Conservation (phyloP, 1,139 yeast genomes). For the Debaryomycetaceae sp. region DNA sequence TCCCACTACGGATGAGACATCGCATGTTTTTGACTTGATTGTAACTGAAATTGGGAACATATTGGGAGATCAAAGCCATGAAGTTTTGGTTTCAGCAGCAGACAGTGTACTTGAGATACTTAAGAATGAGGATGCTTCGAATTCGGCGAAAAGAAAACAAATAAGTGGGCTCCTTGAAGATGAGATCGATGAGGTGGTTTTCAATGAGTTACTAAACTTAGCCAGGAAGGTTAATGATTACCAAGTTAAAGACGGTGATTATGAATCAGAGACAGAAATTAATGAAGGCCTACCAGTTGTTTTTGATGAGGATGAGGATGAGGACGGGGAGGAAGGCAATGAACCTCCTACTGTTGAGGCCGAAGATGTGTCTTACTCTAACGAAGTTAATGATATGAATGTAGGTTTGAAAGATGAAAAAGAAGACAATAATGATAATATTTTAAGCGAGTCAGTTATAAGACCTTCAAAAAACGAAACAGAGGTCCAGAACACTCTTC, state of each 20-base stretch:
- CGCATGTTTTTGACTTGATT: conserved; percentile 28
- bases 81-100: conserved; percentile 53
- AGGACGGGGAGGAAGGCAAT: conserved; percentile 20
- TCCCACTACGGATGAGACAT: conserved; percentile 23
- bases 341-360: conserved; percentile 23
- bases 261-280: conserved; percentile 13
- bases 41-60: conserved; percentile 24
- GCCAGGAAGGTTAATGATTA: conserved; percentile 59
- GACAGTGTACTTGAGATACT: conserved; percentile 64
- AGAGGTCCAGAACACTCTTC: conserved; percentile 5
- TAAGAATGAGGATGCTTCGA: conserved; percentile 40
- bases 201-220: conserved; percentile 52
- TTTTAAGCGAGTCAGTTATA: conserved; percentile 4
- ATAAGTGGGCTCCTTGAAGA: conserved; percentile 43
- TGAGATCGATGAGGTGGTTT: conserved; percentile 41
- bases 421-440: conserved; percentile 5
- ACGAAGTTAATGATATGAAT: conserved; percentile 17
- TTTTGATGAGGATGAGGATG: conserved; percentile 26
- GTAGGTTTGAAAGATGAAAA: conserved; percentile 9
- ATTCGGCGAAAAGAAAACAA: conserved; percentile 32
- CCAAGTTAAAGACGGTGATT: conserved; percentile 25
- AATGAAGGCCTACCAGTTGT: conserved; percentile 19
- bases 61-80: conserved; percentile 40
- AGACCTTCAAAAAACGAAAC: conserved; percentile 8
- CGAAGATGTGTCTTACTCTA: conserved; percentile 16